phyloP scores from a whole-genome alignment of 805 yeast species.

The Sugiyamaella lignohabitans region DNA sequence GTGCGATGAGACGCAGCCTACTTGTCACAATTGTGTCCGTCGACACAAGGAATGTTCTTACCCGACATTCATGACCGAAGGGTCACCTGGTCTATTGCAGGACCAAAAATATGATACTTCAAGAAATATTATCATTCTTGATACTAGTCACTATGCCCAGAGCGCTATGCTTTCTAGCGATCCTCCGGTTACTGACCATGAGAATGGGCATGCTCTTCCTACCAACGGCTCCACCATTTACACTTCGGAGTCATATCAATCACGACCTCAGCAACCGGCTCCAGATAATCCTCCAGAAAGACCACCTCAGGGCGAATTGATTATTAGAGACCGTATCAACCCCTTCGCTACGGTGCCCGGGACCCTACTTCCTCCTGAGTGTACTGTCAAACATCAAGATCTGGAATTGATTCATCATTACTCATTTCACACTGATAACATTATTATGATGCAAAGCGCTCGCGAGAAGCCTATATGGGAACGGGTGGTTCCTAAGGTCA shows the following conservation, averaged over 20 bases:
- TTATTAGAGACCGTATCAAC: too few relatives aligned
- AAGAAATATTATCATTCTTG: background rate
- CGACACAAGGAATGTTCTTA: conserved; percentile 20
- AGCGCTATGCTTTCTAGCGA: background rate
- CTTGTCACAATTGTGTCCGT: conserved; percentile 19
- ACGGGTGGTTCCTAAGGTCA: conserved; percentile 14
- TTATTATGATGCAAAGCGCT: conserved; percentile 14
- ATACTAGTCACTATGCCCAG: background rate
- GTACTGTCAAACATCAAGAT: conserved; percentile 8
- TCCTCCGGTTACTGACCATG: background rate
- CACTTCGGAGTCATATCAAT: too few relatives aligned
- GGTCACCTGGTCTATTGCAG: background rate
- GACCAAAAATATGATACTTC: background rate
- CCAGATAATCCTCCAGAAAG: background rate
- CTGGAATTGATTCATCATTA: conserved; percentile 17
- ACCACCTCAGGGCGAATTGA: background rate
- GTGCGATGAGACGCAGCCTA: conserved; percentile 24
- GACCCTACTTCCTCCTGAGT: conserved; percentile 9
- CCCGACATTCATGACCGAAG: background rate
- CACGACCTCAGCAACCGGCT: too few relatives aligned
- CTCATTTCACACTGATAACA: conserved; percentile 5
- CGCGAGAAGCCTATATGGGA: conserved; percentile 14
- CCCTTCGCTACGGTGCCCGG: conserved; percentile 3
- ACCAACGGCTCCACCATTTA: background rate
- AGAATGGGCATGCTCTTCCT: background rate